Conservation (phyloP, 2,329 filamentous ascomycete genomes). For the Exophiala calicioides region DNA sequence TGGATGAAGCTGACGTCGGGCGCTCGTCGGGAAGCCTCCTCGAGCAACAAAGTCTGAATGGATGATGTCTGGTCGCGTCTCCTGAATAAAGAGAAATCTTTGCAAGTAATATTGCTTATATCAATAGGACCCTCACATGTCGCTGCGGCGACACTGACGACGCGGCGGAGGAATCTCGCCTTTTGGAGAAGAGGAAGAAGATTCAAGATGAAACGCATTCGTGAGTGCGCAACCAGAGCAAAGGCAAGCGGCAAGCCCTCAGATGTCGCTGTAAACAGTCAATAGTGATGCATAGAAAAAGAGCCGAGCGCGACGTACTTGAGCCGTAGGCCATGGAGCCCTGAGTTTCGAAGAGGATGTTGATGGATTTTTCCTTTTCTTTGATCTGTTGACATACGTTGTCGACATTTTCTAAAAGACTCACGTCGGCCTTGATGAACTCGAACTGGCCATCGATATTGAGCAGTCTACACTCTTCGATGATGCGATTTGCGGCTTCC, state of each 20-base stretch:
- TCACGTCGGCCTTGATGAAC: constrained; percentile 54
- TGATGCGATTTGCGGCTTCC: constrained; percentile 40
- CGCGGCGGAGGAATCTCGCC: too few species aligned
- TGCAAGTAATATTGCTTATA: too few species aligned
- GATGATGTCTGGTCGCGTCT: too few species aligned
- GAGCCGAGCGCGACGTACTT: constrained; percentile 14
- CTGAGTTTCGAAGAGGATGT: constrained; percentile 36
- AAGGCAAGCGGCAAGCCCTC: constrained; percentile 33
- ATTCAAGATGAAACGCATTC: too few species aligned
- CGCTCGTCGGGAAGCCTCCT: too few species aligned
- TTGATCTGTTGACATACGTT: constrained; percentile 49
- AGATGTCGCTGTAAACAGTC: constrained; percentile 31
- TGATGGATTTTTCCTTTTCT: constrained; percentile 33
- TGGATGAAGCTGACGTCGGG: too few species aligned
- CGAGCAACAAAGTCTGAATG: too few species aligned
- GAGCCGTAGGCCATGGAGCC: constrained; percentile 28
- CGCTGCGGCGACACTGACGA: too few species aligned
- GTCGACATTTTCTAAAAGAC: constrained; percentile 55
- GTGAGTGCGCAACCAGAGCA: too few species aligned
- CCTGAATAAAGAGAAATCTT: too few species aligned
- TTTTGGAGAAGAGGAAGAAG: too few species aligned
- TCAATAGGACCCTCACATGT: too few species aligned
- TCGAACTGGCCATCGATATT: constrained; percentile 49
- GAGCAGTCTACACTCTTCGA: constrained; percentile 43
- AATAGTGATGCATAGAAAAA: neutral